Base-by-base conservation (phyloP, 495 filamentous ascomycete species). In the Trypethelium eluteriae region DNA sequence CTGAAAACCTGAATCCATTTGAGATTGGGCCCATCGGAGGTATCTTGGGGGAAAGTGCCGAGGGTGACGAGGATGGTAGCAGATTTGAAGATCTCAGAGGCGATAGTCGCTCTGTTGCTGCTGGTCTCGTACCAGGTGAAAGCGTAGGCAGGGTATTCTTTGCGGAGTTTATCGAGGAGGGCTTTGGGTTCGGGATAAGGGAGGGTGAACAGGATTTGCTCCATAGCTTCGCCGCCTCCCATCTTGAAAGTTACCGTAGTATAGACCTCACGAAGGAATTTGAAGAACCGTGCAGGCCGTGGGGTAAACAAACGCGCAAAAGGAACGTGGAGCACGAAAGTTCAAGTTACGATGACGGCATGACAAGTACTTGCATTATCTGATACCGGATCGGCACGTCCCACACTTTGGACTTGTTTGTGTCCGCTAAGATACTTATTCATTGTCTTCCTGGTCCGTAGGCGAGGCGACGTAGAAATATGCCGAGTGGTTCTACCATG, bases 1-100 rank as follows among this genome's bases (percentile, higher is more conserved):
- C 83, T 88, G 72, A 86, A 81, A 35, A 91, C 80, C 69, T 96
- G 92, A 44, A 96, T 84, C 56, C 91, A 75, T 69, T 88, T 83
- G 39, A 93, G 75, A 36, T 87, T 85, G 10, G 79, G 82, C 0
- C 76, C 80, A n/a, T 80, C 68, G 18, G 79, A 73, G 0, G 76
- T 72, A 12, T 76, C 73, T 4, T 78, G 76, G 5, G 85, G 85
- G 34, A 92, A 74, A 62, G 79, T 70, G 14, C 75, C 72, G 25
- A 86, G 82, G 0, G 88, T 89, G 49, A 84, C 75, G 11, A 91
- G 78, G 34, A 92, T 78, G 2, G 86, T 90, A n/a, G 81, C 84
- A 57, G 84, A 78, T 57, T 83, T 77, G 76, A 79, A 89, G 11
- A 83, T 66, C 18, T 85, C 83, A 7, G 64, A n/a, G 4, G 67